These are phyloP conservation scores for Plectosphaerella plurivora DNA, from an alignment of 2,329 filamentous ascomycete genomes.

Conservation along the genomic window DNA sequence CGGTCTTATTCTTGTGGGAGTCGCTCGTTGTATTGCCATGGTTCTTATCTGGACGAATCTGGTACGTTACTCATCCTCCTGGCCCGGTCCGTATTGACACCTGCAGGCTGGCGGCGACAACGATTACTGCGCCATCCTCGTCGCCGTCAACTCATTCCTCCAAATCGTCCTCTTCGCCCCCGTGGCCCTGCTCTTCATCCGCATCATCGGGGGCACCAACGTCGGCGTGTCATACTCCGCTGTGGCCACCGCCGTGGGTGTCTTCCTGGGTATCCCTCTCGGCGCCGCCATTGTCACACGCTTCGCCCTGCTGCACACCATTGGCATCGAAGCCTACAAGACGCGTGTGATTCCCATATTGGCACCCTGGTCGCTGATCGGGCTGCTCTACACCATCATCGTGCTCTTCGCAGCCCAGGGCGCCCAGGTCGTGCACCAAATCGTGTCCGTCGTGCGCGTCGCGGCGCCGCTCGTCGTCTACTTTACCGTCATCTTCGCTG, in stretches of 20 bases:
- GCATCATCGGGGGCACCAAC: conserved; percentile 54
- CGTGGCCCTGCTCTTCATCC: conserved; percentile 64
- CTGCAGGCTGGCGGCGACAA: conserved; percentile 62
- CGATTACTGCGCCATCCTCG: conserved; percentile 80
- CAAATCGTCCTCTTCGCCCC: conserved; percentile 73
- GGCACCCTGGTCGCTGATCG: conserved; percentile 67
- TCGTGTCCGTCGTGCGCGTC: conserved; percentile 70
- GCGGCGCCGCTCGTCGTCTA: conserved; percentile 71
- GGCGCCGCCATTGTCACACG: conserved; percentile 67
- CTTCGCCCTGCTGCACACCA: conserved; percentile 45
- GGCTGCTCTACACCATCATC: conserved; percentile 73
- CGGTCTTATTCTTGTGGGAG: conserved; percentile 73
- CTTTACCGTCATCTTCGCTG: conserved; percentile 64
- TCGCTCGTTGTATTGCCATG: conserved; percentile 87
- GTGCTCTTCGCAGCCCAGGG: conserved; percentile 76
- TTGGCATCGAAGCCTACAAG: conserved; percentile 58
- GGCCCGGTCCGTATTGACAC: not conserved
- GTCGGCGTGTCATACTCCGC: conserved; percentile 46
- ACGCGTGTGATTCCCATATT: conserved; percentile 59
- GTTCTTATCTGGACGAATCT: conserved; percentile 69
- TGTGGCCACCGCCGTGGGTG: conserved; percentile 69
- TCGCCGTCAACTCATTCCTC: conserved; percentile 69
- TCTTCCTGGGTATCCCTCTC: conserved; percentile 74
- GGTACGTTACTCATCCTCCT: not conserved
- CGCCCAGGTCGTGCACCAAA: conserved; percentile 65